Conservation (phyloP, 2,329 filamentous ascomycete species). For the Botrytis galanthina region DNA sequence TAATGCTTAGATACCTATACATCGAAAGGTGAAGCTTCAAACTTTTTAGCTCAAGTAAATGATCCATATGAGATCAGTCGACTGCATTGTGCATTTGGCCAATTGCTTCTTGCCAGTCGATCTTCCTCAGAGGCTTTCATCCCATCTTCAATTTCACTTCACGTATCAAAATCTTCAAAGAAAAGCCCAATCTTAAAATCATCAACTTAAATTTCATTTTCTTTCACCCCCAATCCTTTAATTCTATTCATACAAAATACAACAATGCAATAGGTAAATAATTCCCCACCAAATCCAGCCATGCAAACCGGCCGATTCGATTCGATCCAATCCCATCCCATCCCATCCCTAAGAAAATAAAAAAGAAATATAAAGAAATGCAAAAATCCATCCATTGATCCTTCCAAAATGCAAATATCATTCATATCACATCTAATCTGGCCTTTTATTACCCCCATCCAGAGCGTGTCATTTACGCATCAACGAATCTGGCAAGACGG, state of each 20-base stretch:
- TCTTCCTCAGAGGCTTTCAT: neutral
- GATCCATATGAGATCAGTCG: too few relatives aligned
- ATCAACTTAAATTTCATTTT: neutral
- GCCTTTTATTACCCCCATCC: too few relatives aligned
- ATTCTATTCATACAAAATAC: conserved; percentile 3
- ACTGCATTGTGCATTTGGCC: too few relatives aligned
- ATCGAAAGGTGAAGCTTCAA: too few relatives aligned
- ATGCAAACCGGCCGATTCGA: neutral
- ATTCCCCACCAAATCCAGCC: neutral
- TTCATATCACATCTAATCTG: neutral
- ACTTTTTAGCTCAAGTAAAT: too few relatives aligned
- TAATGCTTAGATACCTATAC: too few relatives aligned
- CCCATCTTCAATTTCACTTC: neutral
- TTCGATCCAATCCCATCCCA: neutral
- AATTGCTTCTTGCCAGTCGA: too few relatives aligned
- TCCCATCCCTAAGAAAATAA: neutral
- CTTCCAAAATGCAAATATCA: neutral
- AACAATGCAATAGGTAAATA: neutral
- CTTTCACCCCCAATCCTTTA: neutral
- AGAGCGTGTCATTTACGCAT: neutral
- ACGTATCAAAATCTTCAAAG: neutral
- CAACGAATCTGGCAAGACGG: conserved; percentile 8
- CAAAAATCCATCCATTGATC: neutral
- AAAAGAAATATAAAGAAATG: neutral
- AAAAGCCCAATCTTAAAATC: neutral